Base-by-base conservation (phyloP, 2,329 filamentous ascomycete species). In the Aspergillus sclerotialis region DNA sequence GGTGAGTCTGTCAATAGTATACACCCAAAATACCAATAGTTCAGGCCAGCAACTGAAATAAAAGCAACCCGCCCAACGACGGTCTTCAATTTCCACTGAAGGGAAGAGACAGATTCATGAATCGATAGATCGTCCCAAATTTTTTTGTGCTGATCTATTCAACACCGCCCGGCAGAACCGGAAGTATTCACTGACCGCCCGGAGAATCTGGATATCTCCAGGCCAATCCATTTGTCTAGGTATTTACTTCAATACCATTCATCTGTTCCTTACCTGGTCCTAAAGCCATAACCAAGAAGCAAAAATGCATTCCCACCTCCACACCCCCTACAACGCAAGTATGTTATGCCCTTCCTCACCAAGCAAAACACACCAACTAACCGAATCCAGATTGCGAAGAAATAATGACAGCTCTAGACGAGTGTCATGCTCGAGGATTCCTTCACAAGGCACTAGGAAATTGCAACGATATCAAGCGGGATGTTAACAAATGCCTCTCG, bases 221-320 rank as follows among this genome's bases (percentile, higher is more conserved):
- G n/a, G n/a, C n/a, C n/a, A n/a, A n/a, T n/a, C n/a, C n/a, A n/a
- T n/a, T n/a, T n/a, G n/a, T n/a, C n/a, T n/a, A n/a, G n/a, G n/a
- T n/a, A n/a, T n/a, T n/a, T n/a, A n/a, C n/a, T n/a, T n/a, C n/a
- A n/a, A n/a, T n/a, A n/a, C n/a, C n/a, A n/a, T n/a, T n/a, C n/a
- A n/a, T n/a, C n/a, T n/a, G n/a, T 24, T 24, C 23, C 23, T 28
- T 31, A 33, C 33, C 35, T 33, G 35, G 30, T 51, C 13, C 16
- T 34, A 34, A 33, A 18, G 33, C 18, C 10, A 39, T n/a, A n/a
- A n/a, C n/a, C n/a, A n/a, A n/a, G n/a, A 39, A 30, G 14, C 38
- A 60, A 76, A 52, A 28, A 98, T 98, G 92, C 92, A 98, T 85
- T 93, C 92, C 35, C 90, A 95, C 68, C 70, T 98, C 2, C 89